Conservation (phyloP, 306 rosid genomes). For the Astragalus glycyphyllos region DNA sequence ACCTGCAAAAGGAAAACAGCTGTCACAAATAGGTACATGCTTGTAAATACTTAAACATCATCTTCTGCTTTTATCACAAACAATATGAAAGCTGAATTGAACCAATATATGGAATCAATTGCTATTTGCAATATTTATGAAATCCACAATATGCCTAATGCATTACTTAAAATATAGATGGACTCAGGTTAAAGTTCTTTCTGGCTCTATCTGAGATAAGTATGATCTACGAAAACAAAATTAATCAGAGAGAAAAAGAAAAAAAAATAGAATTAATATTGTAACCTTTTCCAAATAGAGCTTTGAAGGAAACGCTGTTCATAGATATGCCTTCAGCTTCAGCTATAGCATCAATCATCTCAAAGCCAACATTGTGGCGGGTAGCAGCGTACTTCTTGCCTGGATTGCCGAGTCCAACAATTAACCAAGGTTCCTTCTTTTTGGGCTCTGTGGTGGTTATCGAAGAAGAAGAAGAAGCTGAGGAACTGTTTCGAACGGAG, state of each 20-base stretch:
- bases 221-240: neutral
- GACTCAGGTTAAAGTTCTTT: neutral
- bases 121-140: neutral
- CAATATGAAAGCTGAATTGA: constrained; percentile 34
- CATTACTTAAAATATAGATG: too few species aligned
- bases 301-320: constrained; percentile 77
- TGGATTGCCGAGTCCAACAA: constrained; percentile 90
- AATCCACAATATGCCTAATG: neutral
- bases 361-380: constrained; percentile 91
- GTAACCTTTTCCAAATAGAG: constrained; percentile 82
- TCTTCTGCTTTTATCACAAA: constrained; percentile 9
- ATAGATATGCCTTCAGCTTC: constrained; percentile 86
- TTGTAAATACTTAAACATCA: constrained; percentile 12
- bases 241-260: constrained; percentile 24
- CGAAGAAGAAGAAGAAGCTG: constrained; percentile 13
- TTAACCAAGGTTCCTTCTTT: constrained; percentile 68
- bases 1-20: constrained; percentile 57
- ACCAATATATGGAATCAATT: neutral
- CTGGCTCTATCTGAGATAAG: neutral
- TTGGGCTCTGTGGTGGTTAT: constrained; percentile 39
- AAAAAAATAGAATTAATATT: neutral
- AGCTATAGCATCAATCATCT: constrained; percentile 90
- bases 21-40: constrained; percentile 17
- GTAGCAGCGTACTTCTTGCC: constrained; percentile 66
- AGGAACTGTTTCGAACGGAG: constrained; percentile 29